These are phyloP conservation scores for Saccharomycopsis sp. DNA, from an alignment of 805 yeast species.

Conservation along the genomic window DNA sequence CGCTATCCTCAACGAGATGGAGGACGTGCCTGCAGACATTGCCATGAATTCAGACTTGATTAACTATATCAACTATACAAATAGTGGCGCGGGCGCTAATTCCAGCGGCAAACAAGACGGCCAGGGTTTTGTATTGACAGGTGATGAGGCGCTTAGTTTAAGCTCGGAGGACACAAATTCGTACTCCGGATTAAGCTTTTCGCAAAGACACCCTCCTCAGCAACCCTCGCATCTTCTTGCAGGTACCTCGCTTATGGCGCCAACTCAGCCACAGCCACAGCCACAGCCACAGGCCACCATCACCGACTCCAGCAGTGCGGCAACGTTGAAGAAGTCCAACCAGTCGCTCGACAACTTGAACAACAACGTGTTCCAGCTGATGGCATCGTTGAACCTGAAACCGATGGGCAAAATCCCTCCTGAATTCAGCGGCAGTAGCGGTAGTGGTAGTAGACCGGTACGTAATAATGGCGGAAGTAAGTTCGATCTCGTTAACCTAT, in stretches of 20 bases:
- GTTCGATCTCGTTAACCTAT: neutral
- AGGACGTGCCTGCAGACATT: slow-evolving; percentile 20
- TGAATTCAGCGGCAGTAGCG: neutral
- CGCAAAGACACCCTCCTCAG: neutral
- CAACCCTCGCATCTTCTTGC: neutral
- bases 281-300: neutral
- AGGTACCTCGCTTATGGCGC: no score
- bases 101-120: slow-evolving; percentile 4
- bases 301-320: neutral
- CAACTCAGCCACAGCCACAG: neutral
- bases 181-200: slow-evolving; percentile 14
- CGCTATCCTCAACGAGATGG: slow-evolving; percentile 11
- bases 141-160: slow-evolving; percentile 18
- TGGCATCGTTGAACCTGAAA: neutral
- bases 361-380: neutral
- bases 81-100: neutral
- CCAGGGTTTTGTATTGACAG: slow-evolving; percentile 17
- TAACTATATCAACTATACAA: neutral
- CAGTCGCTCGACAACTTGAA: neutral
- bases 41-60: slow-evolving; percentile 11
- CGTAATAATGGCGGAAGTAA: neutral
- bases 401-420: neutral
- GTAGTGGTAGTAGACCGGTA: neutral
- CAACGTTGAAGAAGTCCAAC: neutral
- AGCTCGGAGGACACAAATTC: slow-evolving; percentile 16